phyloP scores from a whole-genome alignment of 139 green algal species.

The Chlorella sp. region DNA sequence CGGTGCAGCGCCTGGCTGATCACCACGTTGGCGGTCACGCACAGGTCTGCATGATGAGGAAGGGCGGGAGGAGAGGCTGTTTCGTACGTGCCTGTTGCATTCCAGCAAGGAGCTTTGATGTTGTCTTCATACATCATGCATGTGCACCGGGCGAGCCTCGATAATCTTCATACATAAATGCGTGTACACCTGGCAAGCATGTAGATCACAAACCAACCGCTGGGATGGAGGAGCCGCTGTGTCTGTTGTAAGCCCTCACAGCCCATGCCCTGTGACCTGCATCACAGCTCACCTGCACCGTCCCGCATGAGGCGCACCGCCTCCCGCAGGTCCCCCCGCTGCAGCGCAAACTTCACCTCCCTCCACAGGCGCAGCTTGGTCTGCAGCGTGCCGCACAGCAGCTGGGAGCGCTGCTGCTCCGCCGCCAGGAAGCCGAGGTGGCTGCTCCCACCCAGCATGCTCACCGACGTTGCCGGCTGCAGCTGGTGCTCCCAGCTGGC shows the following conservation, averaged over 20 bases:
- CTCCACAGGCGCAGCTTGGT: neutral
- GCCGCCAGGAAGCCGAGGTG: conserved; percentile 5
- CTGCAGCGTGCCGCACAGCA: neutral
- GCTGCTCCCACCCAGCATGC: conserved; percentile 3
- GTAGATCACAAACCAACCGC: too few species aligned
- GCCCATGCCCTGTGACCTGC: neutral
- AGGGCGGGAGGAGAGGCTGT: neutral
- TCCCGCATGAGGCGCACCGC: neutral
- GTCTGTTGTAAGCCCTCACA: neutral
- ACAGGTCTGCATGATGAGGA: neutral
- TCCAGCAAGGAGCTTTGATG: too few species aligned
- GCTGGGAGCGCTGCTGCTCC: neutral
- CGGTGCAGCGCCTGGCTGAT: neutral
- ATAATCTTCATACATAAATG: too few species aligned
- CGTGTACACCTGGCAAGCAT: too few species aligned
- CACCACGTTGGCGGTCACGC: neutral
- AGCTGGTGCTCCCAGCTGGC: neutral
- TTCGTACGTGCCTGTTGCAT: neutral
- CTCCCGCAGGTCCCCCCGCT: neutral
- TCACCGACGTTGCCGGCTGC: neutral
- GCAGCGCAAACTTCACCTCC: neutral
- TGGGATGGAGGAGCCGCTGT: neutral
- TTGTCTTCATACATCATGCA: too few species aligned
- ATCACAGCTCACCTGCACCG: neutral
- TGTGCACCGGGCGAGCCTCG: too few species aligned